These are phyloP conservation scores for Plasmopara halstedii DNA, from an alignment of 352 stramenopile genomes.

Conservation along the genomic window DNA sequence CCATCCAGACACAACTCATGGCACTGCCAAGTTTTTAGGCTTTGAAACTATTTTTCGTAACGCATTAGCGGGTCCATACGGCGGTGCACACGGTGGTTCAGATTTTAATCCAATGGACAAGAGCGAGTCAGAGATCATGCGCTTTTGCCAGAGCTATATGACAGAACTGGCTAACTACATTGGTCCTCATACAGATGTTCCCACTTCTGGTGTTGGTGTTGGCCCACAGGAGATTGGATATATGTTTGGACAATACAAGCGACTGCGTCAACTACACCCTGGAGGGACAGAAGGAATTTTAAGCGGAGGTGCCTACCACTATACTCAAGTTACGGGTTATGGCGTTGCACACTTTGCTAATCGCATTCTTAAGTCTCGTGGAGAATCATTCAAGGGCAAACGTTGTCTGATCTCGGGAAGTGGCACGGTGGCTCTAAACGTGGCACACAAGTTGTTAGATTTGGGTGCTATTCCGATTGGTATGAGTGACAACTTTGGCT, in stretches of 20 bases:
- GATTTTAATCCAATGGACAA: constrained; percentile 98
- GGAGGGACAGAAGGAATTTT: constrained; percentile 81
- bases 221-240: constrained; percentile 93
- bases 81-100: constrained; percentile 83
- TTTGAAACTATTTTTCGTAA: constrained; percentile 97
- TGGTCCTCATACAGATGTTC: constrained; percentile 92
- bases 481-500: constrained; percentile 93
- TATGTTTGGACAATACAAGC: constrained; percentile 98
- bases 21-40: constrained; percentile 85
- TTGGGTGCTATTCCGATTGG: constrained; percentile 94
- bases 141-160: constrained; percentile 98
- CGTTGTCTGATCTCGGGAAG: constrained; percentile 94
- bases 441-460: constrained; percentile 93
- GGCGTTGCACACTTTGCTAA: constrained; percentile 95
- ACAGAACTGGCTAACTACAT: constrained; percentile 98
- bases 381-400: constrained; percentile 93
- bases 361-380: constrained; percentile 86
- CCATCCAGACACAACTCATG: constrained; percentile 85
- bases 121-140: constrained; percentile 95
- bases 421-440: constrained; percentile 90
- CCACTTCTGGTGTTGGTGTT: constrained; percentile 92
- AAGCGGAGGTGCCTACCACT: constrained; percentile 83
- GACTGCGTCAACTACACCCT: constrained; percentile 82
- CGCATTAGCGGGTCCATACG: constrained; percentile 79
- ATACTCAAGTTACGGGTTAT: constrained; percentile 89